These are phyloP conservation scores for Hypoxylon sp. DNA, from an alignment of 2,329 filamentous ascomycete genomes.

Conservation along the genomic window DNA sequence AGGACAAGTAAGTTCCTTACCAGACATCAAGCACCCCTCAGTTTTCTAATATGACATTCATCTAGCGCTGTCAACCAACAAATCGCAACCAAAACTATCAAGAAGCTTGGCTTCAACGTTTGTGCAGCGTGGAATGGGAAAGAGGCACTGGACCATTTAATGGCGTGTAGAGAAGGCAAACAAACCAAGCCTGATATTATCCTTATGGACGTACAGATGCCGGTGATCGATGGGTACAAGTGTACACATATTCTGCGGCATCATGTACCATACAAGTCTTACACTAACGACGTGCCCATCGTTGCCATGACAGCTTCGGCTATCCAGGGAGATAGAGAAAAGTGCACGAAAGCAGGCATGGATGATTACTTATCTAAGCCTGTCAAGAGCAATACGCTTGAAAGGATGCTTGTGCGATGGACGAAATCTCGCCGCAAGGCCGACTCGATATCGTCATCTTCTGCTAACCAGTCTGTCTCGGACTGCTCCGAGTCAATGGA, in stretches of 20 bases:
- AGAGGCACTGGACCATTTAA: slow-evolving; percentile 80
- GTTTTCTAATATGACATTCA: slow-evolving; percentile 32
- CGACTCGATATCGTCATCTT: slow-evolving; percentile 40
- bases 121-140: slow-evolving; percentile 81
- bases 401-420: slow-evolving; percentile 80
- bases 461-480: slow-evolving; percentile 52
- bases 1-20: slow-evolving; percentile 76
- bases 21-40: not conserved
- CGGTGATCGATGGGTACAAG: slow-evolving; percentile 81
- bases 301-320: slow-evolving; percentile 86
- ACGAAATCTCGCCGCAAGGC: slow-evolving; percentile 55
- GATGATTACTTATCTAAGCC: slow-evolving; percentile 82
- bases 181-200: slow-evolving; percentile 77
- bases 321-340: slow-evolving; percentile 81
- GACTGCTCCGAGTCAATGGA: slow-evolving; percentile 62
- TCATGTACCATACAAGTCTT: slow-evolving; percentile 72
- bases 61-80: slow-evolving; percentile 75
- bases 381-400: slow-evolving; percentile 75
- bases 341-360: slow-evolving; percentile 80
- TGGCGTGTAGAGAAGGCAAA: slow-evolving; percentile 63
- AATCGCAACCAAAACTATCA: slow-evolving; percentile 80
- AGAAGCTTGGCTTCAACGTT: slow-evolving; percentile 78
- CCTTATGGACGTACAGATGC: slow-evolving; percentile 83
- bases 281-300: slow-evolving; percentile 74
- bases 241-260: slow-evolving; percentile 80